A percentile compares a stretch with the other conserved stretches of the same genome.
phyloP scores from a whole-genome alignment of 108 stramenopile genomes.

The Skeletonema menzelii region DNA sequence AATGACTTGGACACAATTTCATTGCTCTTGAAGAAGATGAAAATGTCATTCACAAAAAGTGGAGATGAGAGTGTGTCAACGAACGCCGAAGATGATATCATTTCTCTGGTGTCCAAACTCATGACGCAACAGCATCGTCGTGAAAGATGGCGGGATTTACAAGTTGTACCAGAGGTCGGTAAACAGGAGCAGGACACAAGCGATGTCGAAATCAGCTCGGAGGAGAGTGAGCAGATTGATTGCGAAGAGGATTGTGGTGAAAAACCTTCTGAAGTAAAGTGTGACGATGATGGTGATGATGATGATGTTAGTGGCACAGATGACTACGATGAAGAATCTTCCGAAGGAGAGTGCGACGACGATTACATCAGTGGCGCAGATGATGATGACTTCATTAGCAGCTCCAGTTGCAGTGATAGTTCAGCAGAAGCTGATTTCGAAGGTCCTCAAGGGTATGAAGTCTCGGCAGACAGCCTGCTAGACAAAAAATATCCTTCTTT shows the following conservation, averaged over 20 bases:
- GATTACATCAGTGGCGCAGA: neutral
- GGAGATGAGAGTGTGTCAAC: neutral
- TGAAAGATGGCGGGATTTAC: neutral
- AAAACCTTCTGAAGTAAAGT: neutral
- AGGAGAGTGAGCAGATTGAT: neutral
- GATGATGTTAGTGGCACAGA: neutral
- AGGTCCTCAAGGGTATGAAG: neutral
- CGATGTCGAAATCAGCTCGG: neutral
- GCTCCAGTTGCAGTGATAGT: neutral
- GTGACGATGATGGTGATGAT: neutral
- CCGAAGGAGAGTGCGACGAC: neutral
- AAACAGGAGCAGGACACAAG: neutral
- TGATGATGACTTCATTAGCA: constrained; percentile 3
- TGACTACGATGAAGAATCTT: neutral
- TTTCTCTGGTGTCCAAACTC: constrained; percentile 22
- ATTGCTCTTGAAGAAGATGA: constrained; percentile 2
- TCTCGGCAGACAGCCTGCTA: constrained; percentile 7
- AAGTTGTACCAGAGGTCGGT: neutral
- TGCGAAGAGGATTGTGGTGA: neutral
- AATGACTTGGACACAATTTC: constrained; percentile 1
- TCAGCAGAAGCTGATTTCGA: neutral
- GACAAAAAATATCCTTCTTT: neutral
- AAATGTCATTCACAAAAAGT: neutral
- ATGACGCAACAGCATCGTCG: constrained; percentile 6
- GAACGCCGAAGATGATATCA: constrained; percentile 12